Evolutionary conservation across 768 basidiomycete species (phyloP), one percentile per base, ranked within the genome.

Genomic region (Russula ochroleuca): DNA sequence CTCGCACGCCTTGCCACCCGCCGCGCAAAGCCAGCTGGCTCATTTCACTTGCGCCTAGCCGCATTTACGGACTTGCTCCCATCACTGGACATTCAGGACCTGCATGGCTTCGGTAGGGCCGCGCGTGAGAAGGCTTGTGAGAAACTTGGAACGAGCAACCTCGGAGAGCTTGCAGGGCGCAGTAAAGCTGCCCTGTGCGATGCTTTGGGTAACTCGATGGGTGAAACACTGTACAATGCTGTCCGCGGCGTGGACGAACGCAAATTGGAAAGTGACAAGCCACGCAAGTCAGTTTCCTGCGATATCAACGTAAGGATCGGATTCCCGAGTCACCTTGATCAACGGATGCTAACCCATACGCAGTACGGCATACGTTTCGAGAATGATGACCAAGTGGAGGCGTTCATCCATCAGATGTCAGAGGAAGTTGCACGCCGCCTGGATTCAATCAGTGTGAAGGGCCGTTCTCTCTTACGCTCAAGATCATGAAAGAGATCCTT

Each of bases 351-450:
- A 17, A 40, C n/a, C 55, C 38, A 47, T 52, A 55, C n/a, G 5
- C 60, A 97, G 94, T 99, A 98, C 72, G 97, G 94, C 0, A 97
- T 99, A 60, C 86, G 97, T 4, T 98, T 98, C 73, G 84, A 89
- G 69, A 85, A 85, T 61, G 80, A 86, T 61, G 86, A 86, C 41
- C 87, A 97, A 71, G 93, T 90, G 7, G 86, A 93, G 71, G 74
- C 77, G 2, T 97, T 96, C 69, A 75, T 97, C 8, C 78, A 77
- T 53, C 85, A 88, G 64, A 83, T 99, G 77, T 87, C 88, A 0
- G 80, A 77, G 35, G 93, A 95, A 73, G 88, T 96, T 2, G 76
- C 87, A 23, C 82, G 79, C 59, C 79, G 94, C 7, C 75, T 98
- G 70, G 79, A 88, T 48, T 81, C 79, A 21, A 78, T 88, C 48